Evolutionary conservation across 345 rosid species (phyloP).

Genomic region (Garcia nutans): DNA sequence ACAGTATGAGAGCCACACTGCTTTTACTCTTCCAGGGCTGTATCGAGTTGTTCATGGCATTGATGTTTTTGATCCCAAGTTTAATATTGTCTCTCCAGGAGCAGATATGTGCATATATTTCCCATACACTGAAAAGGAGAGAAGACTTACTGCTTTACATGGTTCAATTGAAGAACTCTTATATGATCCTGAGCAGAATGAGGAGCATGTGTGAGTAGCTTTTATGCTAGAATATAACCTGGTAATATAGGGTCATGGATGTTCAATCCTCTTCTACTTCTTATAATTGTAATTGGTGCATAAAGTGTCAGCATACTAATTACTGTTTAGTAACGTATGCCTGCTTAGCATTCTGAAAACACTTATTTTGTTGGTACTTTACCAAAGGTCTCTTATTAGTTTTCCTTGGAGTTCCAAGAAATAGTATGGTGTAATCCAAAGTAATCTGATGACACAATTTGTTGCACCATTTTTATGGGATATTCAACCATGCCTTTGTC

Average conservation of each 20-base stretch:
- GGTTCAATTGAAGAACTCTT: slow-evolving; percentile 78
- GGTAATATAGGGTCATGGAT: too few relatives aligned
- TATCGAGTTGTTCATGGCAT: slow-evolving; percentile 95
- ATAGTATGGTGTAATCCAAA: background rate
- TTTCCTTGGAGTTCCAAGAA: background rate
- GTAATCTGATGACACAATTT: background rate
- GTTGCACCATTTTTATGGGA: background rate
- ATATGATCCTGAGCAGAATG: slow-evolving; percentile 73
- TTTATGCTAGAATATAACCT: background rate
- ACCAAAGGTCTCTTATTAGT: too few relatives aligned
- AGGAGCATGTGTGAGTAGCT: slow-evolving; percentile 68
- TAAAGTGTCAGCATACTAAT: too few relatives aligned
- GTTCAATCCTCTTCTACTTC: too few relatives aligned
- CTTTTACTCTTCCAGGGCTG: slow-evolving; percentile 90
- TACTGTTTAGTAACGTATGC: too few relatives aligned
- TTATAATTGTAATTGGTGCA: too few relatives aligned
- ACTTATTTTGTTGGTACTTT: too few relatives aligned
- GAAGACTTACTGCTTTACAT: slow-evolving; percentile 79
- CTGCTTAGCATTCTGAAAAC: too few relatives aligned
- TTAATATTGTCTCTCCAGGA: slow-evolving; percentile 97
- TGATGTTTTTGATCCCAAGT: slow-evolving; percentile 95
- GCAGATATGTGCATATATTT: slow-evolving; percentile 92
- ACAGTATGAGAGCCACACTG: slow-evolving; percentile 91
- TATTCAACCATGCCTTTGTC: background rate
- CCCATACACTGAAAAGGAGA: slow-evolving; percentile 58